Conservation (phyloP, 2,329 filamentous ascomycete genomes). For the Pestalotiopsis sp. region DNA sequence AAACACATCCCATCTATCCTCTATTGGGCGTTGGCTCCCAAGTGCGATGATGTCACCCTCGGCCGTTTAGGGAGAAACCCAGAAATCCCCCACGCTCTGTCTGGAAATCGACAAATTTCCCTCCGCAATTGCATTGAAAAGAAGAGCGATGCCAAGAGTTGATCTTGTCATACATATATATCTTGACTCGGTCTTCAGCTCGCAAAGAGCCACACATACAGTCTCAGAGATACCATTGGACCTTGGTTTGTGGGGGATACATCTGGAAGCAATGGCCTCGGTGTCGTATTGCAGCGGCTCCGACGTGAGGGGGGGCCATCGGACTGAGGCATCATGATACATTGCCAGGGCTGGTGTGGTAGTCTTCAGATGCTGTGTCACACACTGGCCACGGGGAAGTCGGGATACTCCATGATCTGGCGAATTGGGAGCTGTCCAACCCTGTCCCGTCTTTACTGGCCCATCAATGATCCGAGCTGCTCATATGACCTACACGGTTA, state of each 20-base stretch:
- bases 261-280: not conserved
- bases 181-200: not conserved
- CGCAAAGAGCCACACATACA: not conserved
- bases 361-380: not conserved
- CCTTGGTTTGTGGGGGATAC: not conserved
- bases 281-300: not conserved
- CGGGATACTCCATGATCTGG: not conserved
- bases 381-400: not conserved
- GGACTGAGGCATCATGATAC: not conserved
- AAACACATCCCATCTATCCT: not conserved
- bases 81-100: not conserved
- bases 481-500: not conserved
- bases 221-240: not conserved
- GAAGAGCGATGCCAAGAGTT: not conserved
- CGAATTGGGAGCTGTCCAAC: not conserved
- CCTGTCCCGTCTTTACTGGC: not conserved
- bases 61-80: not conserved
- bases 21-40: not conserved
- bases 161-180: not conserved
- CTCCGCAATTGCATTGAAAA: not conserved
- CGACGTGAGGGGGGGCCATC: not conserved
- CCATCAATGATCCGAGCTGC: not conserved
- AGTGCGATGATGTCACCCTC: conserved; percentile 6
- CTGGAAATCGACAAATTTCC: not conserved
- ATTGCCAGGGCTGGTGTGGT: not conserved